Base-by-base conservation (phyloP, 345 rosid genomes). In the Gossypium ekmanianum region DNA sequence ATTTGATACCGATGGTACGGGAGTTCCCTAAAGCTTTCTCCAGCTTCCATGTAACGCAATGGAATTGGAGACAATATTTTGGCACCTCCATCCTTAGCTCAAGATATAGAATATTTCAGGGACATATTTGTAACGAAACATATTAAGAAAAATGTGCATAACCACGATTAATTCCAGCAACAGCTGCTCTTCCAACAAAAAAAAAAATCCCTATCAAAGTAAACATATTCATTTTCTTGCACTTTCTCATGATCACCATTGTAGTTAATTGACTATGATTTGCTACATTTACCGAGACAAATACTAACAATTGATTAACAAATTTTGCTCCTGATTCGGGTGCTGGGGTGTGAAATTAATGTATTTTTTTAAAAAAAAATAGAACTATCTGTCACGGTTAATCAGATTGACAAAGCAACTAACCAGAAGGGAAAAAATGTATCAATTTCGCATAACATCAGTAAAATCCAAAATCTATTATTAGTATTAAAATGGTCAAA, bases 11-110 rank as follows among this genome's bases (percentile, higher is more conserved):
- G 86, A 78, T 89, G 85, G 63, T 85, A 93, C 2, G 97, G 97
- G 65, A 93, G 43, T 78, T 78, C 22, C 84, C 83, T 81, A 93
- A 88, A 26, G 93, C 95, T 80, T 88, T 92, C 88, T 89, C 97
- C 82, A 93, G 80, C 79, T 93, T 90, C 92, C 91, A 87, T 0
- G 97, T 90, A 79, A 91, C 93, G 39, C 91, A 88, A 45, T 89
- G 98, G 76, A 94, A 91, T 71, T 91, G 94, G 71, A 78, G 71
- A 77, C 57, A 94, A 85, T 64, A 84, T 92, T 88, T 87, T 83
- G 18, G 88, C 86, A 71, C 85, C 89, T 61, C 81, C 94, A 72
- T 90, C 96, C 98, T 93, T 81, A 66, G 83, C 82, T 82, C 67
- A 82, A 84, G 48, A 70, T 55, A 83, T 41, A 83, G 55, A 43